phyloP scores from a whole-genome alignment of 306 rosid species.

The Casuarina equisetifolia region DNA sequence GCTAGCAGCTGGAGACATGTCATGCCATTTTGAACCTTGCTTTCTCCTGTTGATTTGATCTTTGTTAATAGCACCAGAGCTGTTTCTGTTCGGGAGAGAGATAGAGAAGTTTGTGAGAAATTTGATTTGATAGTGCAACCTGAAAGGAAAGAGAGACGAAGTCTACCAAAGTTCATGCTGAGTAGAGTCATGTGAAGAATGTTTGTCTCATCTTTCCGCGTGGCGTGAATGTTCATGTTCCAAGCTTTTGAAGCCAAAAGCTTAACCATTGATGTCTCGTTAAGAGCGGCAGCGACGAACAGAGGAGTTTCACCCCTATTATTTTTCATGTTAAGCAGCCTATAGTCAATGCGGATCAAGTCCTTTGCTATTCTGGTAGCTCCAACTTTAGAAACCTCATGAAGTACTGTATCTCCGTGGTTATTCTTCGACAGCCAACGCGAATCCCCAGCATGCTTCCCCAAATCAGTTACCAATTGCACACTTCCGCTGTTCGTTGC shows the following conservation, averaged over 20 bases:
- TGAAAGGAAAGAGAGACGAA: not conserved
- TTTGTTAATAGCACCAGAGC: not conserved
- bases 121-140: not conserved
- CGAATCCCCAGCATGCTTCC: not conserved
- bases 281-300: constrained; percentile 22
- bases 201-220: not conserved
- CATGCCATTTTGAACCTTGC: constrained; percentile 10
- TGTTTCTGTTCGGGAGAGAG: constrained; percentile 3
- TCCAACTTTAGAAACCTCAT: constrained; percentile 21
- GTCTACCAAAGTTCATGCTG: constrained; percentile 27
- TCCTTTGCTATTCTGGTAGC: not conserved
- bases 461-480: not conserved
- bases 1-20: constrained; percentile 31
- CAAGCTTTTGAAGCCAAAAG: not conserved
- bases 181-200: constrained; percentile 34
- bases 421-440: too few species aligned
- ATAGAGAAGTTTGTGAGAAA: not conserved
- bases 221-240: not conserved
- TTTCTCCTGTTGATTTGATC: not conserved
- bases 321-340: not conserved
- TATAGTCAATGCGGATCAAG: not conserved
- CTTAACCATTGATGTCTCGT: not conserved
- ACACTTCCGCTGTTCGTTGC: not conserved
- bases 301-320: constrained; percentile 24
- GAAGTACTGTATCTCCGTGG: constrained; percentile 13